phyloP scores from a whole-genome alignment of 2,329 filamentous ascomycete genomes.

The Botrytis pseudocinerea region DNA sequence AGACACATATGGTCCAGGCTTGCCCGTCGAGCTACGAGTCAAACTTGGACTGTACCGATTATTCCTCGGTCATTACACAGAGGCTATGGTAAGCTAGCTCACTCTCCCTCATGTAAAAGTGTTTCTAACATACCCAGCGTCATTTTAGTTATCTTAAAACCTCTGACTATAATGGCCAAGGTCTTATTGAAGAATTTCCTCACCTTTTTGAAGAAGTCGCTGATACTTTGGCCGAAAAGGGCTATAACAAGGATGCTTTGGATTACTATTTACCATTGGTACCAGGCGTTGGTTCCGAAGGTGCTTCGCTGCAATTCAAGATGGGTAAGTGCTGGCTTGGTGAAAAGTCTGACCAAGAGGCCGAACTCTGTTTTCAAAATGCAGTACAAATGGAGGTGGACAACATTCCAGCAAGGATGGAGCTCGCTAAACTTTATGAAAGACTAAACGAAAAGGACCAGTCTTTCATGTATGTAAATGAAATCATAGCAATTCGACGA shows the following conservation, averaged over 20 bases:
- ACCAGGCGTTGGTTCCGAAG: slow-evolving; percentile 49
- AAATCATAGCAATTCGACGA: slow-evolving; percentile 58
- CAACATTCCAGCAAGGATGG: slow-evolving; percentile 73
- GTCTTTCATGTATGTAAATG: slow-evolving; percentile 73
- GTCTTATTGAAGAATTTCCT: slow-evolving; percentile 63
- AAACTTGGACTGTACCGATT: slow-evolving; percentile 85
- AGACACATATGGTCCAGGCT: slow-evolving; percentile 66
- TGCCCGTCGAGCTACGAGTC: slow-evolving; percentile 80
- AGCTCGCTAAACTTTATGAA: slow-evolving; percentile 84
- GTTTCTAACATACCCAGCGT: slow-evolving; percentile 45
- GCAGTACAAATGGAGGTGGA: slow-evolving; percentile 71
- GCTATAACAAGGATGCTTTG: slow-evolving; percentile 55
- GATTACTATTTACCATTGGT: slow-evolving; percentile 58
- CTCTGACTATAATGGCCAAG: slow-evolving; percentile 49
- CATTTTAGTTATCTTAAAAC: slow-evolving; percentile 73
- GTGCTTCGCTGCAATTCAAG: slow-evolving; percentile 44
- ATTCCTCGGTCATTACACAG: slow-evolving; percentile 63
- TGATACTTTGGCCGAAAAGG: slow-evolving; percentile 55
- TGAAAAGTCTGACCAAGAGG: slow-evolving; percentile 62
- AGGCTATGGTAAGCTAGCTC: slow-evolving; percentile 66
- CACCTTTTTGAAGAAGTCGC: slow-evolving; percentile 78
- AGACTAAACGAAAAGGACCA: slow-evolving; percentile 70
- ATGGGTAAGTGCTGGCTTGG: slow-evolving; percentile 68
- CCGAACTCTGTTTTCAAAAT: slow-evolving; percentile 74
- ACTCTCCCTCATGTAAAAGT: slow-evolving; percentile 22